Percentiles rank a stretch among this genome's conserved stretches.
Conservation (phyloP, 176 grass and related monocot genomes). For the Neostapfia colusana region DNA sequence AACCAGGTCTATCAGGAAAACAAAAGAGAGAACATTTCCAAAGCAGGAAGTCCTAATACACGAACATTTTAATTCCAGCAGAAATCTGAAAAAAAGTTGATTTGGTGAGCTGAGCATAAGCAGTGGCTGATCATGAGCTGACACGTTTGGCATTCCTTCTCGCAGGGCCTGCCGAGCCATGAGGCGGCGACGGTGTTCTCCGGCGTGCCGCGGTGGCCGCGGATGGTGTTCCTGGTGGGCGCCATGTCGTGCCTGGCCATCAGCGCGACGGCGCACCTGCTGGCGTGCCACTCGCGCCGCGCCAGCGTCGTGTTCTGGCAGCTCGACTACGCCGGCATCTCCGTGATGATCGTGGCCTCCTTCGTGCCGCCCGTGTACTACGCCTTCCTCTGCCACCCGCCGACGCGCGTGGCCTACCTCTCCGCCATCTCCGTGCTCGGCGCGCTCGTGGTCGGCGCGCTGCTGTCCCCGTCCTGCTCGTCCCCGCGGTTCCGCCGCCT, state of each 20-base stretch:
- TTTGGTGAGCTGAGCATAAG: background rate
- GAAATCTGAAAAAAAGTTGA: background rate
- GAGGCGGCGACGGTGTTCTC: background rate
- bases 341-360: constrained; percentile 89
- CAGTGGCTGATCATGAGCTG: background rate
- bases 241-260: constrained; percentile 77
- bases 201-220: constrained; percentile 70
- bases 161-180: constrained; percentile 32
- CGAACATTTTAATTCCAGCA: background rate
- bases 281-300: constrained; percentile 83
- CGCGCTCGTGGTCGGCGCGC: constrained; percentile 50
- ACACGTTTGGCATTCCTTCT: background rate
- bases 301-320: constrained; percentile 68
- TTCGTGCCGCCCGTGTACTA: constrained; percentile 91
- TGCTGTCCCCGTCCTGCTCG: constrained; percentile 66
- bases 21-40: no score
- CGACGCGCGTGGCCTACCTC: constrained; percentile 58
- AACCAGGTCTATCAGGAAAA: no score
- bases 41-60: background rate
- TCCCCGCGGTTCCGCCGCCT: constrained; percentile 65
- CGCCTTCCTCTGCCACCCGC: constrained; percentile 78
- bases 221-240: constrained; percentile 73
- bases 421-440: constrained; percentile 68
- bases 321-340: constrained; percentile 95
- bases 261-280: constrained; percentile 77